phyloP scores from a whole-genome alignment of 768 basidiomycete species.

The Suillus hirtellus region DNA sequence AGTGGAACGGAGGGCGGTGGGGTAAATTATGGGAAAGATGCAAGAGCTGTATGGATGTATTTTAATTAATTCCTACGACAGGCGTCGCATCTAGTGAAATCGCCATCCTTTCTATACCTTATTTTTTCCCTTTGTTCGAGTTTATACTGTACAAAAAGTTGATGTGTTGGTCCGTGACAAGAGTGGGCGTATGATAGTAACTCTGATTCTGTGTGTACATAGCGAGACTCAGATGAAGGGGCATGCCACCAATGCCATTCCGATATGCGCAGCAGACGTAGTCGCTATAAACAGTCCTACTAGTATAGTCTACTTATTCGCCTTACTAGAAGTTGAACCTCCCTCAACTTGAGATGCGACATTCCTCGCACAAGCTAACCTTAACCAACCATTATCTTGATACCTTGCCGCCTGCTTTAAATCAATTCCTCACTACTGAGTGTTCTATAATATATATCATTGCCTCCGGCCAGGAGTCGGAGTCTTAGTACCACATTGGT shows the following conservation, averaged over 20 bases:
- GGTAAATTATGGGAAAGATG: constrained; percentile 60
- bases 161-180: neutral
- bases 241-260: neutral
- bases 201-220: neutral
- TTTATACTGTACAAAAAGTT: neutral
- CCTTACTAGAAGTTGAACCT: neutral
- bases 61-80: constrained; percentile 40
- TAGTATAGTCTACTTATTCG: neutral
- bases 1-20: constrained; percentile 75
- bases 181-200: neutral
- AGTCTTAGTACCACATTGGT: too few species aligned
- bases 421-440: neutral
- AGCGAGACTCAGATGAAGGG: neutral
- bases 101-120: neutral
- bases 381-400: neutral
- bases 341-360: neutral
- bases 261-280: neutral
- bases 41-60: constrained; percentile 67
- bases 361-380: neutral
- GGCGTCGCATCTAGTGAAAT: neutral
- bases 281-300: neutral
- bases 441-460: neutral
- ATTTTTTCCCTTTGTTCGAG: neutral
- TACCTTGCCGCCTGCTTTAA: neutral
- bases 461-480: neutral